These are phyloP conservation scores for Clavariopsis aquatica DNA, from an alignment of 495 filamentous ascomycete genomes.

Conservation along the genomic window DNA sequence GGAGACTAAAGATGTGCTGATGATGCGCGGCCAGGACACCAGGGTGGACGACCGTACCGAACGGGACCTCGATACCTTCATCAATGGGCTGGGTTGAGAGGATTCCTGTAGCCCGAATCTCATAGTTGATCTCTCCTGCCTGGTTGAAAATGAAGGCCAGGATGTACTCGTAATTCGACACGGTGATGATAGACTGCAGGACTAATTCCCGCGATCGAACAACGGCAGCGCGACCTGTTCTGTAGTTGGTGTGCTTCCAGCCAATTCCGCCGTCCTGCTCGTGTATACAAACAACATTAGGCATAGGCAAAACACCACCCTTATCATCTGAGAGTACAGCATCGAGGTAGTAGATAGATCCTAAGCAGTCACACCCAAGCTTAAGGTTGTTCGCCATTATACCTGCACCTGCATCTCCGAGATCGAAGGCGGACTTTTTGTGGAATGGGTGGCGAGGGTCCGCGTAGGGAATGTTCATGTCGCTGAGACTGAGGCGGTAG, in stretches of 20 bases:
- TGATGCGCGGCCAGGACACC: conserved; percentile 77
- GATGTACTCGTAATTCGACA: conserved; percentile 69
- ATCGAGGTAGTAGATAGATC: conserved; percentile 73
- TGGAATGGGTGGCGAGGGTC: conserved; percentile 73
- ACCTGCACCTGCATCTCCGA: conserved; percentile 74
- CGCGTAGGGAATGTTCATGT: conserved; percentile 80
- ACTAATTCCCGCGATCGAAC: conserved; percentile 71
- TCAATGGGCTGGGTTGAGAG: conserved; percentile 82
- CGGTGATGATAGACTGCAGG: conserved; percentile 64
- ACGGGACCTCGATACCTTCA: conserved; percentile 64
- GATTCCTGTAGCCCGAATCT: conserved; percentile 81
- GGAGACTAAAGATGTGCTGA: conserved; percentile 88
- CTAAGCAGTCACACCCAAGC: conserved; percentile 56
- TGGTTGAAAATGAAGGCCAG: conserved; percentile 85
- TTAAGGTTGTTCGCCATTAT: conserved; percentile 73
- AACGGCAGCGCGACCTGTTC: conserved; percentile 66
- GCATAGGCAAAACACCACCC: conserved; percentile 61
- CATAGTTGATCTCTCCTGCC: conserved; percentile 75
- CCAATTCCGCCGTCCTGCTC: conserved; percentile 73
- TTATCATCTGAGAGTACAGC: conserved; percentile 55
- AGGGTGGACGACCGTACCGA: conserved; percentile 84
- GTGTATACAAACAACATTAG: conserved; percentile 78
- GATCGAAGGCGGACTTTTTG: conserved; percentile 76
- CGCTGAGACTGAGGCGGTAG: conserved; percentile 67
- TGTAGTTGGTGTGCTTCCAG: conserved; percentile 84